Base-by-base conservation (phyloP, 805 yeast genomes). In the Lipomyces mesembrius region DNA sequence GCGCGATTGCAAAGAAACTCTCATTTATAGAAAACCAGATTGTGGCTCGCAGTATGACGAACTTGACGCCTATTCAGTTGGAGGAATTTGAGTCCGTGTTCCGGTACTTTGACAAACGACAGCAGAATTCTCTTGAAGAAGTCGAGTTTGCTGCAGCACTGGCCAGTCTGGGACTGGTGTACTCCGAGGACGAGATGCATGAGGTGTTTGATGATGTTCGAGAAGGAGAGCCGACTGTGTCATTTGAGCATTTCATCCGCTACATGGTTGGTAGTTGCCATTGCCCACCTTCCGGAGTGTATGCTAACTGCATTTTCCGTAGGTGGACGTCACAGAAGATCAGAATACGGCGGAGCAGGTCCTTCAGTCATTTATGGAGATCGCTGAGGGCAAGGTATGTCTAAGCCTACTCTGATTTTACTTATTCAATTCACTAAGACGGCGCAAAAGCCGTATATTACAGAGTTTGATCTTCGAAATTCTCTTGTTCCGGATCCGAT, bases 21-120 rank as follows among this genome's bases (percentile, higher is more conserved):
- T 74, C 79, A 52, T 82, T 82, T 69, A 76, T 83, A 25, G 83
- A 83, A 63, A 73, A 74, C 59, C 84, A 83, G 67, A 75, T 79
- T 61, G 76, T 81, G 12, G 79, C 79, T 2, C 72, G 78, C 9
- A 68, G 71, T 59, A 72, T 76, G 74, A 75, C 77, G 39, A 77
- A 74, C 58, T 63, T 79, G 56, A 75, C 81, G 7, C 78, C 80
- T 0, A 74, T 74, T 32, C 81, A 80, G 61, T 68, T 79, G 25
- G 82, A 79, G 56, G 83, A 82, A 62, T 81, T 81, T 70, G 83
- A 81, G 67, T 72, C 80, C 3, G 79, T 82, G 17, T 84, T 84
- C 67, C 73, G 82, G 11, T 79, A 78, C 65, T 80, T 80, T 66
- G 81, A 78, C 66, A 75, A 73, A 39, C 77, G 79, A 0, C 75